phyloP scores from a whole-genome alignment of 139 green algal species.

The Chlamydomonas sphaeroides region DNA sequence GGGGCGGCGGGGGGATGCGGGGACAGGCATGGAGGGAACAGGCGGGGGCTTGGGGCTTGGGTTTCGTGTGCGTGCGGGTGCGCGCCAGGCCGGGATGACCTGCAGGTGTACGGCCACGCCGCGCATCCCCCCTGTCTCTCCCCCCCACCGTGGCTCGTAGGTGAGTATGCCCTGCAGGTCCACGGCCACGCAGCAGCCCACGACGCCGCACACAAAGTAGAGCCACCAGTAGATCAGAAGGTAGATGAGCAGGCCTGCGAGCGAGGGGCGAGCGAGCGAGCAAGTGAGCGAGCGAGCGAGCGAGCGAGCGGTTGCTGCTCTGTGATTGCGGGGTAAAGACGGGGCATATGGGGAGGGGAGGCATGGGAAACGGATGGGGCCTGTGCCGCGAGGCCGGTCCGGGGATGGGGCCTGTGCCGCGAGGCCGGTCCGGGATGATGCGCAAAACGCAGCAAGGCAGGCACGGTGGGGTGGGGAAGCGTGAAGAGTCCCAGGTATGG shows the following conservation, averaged over 20 bases:
- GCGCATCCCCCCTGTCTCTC: no score
- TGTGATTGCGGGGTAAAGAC: background rate
- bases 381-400: background rate
- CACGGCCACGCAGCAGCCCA: constrained; percentile 16
- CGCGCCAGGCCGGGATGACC: no score
- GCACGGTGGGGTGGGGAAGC: no score
- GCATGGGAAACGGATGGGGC: no score
- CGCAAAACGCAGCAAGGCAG: background rate
- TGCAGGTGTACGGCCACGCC: no score
- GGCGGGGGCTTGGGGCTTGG: no score
- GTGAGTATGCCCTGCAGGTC: constrained; percentile 31
- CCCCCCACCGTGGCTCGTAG: constrained; percentile 26
- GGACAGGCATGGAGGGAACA: no score
- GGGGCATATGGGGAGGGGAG: no score
- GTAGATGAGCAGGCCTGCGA: constrained; percentile 37
- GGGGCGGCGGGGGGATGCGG: no score
- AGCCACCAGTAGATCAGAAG: constrained; percentile 36
- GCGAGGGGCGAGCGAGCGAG: background rate
- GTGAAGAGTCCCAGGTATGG: no score
- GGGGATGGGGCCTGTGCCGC: background rate
- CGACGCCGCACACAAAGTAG: constrained; percentile 1
- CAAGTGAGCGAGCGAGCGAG: background rate
- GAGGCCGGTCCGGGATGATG: background rate
- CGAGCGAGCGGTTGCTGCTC: background rate
- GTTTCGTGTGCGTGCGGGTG: no score